phyloP scores from a whole-genome alignment of 352 stramenopile species.

The Globisporangium spinosum region DNA sequence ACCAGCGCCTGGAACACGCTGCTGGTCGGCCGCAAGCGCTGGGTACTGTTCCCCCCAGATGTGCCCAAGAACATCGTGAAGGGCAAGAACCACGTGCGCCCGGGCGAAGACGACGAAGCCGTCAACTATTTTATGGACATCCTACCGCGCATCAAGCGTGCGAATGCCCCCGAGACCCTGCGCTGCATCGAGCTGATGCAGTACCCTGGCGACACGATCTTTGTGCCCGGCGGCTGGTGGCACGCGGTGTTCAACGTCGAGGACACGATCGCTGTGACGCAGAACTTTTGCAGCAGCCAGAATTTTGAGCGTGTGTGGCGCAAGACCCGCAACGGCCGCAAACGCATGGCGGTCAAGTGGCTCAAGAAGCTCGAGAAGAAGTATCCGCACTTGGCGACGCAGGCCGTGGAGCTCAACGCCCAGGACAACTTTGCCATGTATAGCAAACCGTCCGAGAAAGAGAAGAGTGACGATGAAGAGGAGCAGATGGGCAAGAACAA shows the following conservation, averaged over 20 bases:
- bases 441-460: constrained; percentile 22
- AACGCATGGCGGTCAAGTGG: constrained; percentile 95
- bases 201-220: constrained; percentile 89
- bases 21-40: constrained; percentile 93
- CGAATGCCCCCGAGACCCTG: constrained; percentile 45
- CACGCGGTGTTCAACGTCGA: constrained; percentile 93
- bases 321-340: constrained; percentile 89
- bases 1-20: constrained; percentile 97
- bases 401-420: constrained; percentile 83
- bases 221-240: constrained; percentile 92
- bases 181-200: constrained; percentile 88
- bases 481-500: constrained; percentile 18
- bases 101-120: constrained; percentile 89
- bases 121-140: constrained; percentile 93
- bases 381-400: constrained; percentile 78
- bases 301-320: constrained; percentile 87
- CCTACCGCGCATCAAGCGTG: constrained; percentile 85
- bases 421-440: constrained; percentile 89
- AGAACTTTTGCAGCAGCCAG: constrained; percentile 91
- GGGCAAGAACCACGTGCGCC: constrained; percentile 84
- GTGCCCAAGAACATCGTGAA: constrained; percentile 66
- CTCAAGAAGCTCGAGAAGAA: constrained; percentile 74
- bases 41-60: constrained; percentile 95
- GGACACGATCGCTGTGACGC: constrained; percentile 90
- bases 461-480: constrained; percentile 5